Evolutionary conservation across 306 rosid species (phyloP).

Genomic region (Malus fusca): DNA sequence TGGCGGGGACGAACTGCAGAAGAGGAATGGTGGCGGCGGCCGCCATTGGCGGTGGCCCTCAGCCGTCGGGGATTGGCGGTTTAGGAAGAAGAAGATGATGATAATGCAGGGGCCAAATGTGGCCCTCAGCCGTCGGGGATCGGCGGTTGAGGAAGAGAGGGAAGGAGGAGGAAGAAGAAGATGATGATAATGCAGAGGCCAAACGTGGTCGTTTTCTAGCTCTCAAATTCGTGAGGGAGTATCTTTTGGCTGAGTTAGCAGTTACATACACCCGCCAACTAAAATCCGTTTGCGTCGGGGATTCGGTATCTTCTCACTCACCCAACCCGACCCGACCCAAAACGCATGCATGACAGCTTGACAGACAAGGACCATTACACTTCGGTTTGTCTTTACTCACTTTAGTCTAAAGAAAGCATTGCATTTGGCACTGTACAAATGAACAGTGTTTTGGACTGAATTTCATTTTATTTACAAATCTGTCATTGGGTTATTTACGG

Average conservation of each 20-base stretch:
- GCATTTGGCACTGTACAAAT: too few species aligned
- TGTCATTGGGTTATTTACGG: too few species aligned
- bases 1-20: conserved; percentile 28
- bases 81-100: neutral
- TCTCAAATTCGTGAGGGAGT: neutral
- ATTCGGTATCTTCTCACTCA: neutral
- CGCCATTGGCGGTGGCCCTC: conserved; percentile 37
- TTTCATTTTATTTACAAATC: too few species aligned
- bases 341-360: too few species aligned
- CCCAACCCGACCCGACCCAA: neutral
- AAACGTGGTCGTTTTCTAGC: neutral
- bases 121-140: neutral
- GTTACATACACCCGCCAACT: conserved; percentile 10
- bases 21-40: conserved; percentile 46
- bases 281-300: neutral
- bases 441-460: too few species aligned
- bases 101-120: neutral
- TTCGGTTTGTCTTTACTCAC: neutral
- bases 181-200: neutral
- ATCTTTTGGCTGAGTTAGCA: neutral
- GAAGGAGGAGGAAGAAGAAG: neutral
- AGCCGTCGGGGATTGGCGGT: neutral
- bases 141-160: neutral
- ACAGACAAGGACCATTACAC: neutral
- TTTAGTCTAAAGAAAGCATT: too few species aligned